Evolutionary conservation across 768 basidiomycete genomes (phyloP).

Genomic region (Mycena galericulata): DNA sequence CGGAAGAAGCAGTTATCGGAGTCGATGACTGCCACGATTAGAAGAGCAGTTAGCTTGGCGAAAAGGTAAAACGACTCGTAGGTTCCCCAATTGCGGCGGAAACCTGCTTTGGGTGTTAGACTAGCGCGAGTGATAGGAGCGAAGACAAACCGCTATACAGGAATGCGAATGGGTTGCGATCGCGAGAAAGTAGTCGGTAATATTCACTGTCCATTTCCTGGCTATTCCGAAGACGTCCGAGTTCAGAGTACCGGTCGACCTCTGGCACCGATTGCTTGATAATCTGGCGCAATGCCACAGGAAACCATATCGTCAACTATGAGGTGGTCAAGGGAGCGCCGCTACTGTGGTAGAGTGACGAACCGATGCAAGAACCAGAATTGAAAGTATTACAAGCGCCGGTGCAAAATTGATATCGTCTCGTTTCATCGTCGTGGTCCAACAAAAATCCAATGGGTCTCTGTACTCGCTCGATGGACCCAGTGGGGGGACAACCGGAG

Average conservation of each 20-base stretch:
- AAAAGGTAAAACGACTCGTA: constrained; percentile 75
- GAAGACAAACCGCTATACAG: constrained; percentile 69
- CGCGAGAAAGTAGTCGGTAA: constrained; percentile 70
- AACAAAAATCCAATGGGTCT: constrained; percentile 79
- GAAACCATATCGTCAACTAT: constrained; percentile 79
- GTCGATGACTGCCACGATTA: constrained; percentile 75
- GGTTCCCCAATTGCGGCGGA: constrained; percentile 76
- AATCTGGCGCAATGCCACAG: constrained; percentile 67
- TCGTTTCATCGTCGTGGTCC: constrained; percentile 80
- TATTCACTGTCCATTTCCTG: constrained; percentile 78
- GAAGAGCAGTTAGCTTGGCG: constrained; percentile 75
- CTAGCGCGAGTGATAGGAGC: constrained; percentile 14
- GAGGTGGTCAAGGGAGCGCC: background rate
- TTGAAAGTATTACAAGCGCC: constrained; percentile 67
- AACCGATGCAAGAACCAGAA: constrained; percentile 63
- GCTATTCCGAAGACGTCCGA: constrained; percentile 70
- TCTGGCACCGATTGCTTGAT: constrained; percentile 70
- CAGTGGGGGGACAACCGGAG: constrained; percentile 62
- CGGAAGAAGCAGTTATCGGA: constrained; percentile 82
- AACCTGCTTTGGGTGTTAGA: constrained; percentile 55
- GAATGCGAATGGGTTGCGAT: constrained; percentile 76
- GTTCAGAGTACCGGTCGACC: constrained; percentile 75
- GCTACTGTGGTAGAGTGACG: constrained; percentile 38
- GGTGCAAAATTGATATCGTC: constrained; percentile 80
- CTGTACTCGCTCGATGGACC: constrained; percentile 69